These are phyloP conservation scores for Schrenkiella parvula DNA, from an alignment of 345 rosid species.

Conservation along the genomic window DNA sequence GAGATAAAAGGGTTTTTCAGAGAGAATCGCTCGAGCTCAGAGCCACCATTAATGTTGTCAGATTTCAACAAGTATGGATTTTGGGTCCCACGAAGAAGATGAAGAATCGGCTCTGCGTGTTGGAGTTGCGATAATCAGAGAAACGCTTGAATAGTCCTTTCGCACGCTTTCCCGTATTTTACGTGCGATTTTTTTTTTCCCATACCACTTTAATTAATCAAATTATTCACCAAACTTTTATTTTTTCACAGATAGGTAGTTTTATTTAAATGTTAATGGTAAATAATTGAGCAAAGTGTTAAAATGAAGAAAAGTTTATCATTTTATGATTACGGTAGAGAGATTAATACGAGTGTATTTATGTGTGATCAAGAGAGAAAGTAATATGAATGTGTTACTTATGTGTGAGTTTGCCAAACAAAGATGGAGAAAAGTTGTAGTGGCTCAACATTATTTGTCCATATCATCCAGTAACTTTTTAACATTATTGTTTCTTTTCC, in stretches of 20 bases:
- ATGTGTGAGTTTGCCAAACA: background rate
- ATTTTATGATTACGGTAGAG: no score
- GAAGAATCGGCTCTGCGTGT: conserved; percentile 39
- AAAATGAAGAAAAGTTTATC: no score
- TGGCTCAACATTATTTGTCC: background rate
- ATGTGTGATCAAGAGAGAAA: background rate
- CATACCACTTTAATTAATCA: background rate
- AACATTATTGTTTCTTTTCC: background rate
- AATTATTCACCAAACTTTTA: background rate
- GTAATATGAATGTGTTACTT: background rate
- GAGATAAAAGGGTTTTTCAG: background rate
- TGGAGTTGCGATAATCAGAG: conserved; percentile 41
- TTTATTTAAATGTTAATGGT: no score
- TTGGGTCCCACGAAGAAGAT: background rate
- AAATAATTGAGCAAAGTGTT: no score
- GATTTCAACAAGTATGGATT: background rate
- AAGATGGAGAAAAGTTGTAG: background rate
- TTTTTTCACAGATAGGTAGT: no score
- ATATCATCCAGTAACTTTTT: background rate
- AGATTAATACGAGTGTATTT: no score
- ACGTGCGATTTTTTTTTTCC: background rate
- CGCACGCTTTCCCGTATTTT: conserved; percentile 23
- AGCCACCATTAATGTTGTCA: conserved; percentile 21
- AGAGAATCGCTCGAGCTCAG: conserved; percentile 13
- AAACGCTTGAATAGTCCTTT: conserved; percentile 7